A percentile compares a stretch with the other conserved stretches of the same genome.
These are phyloP conservation scores for Chaetomiaceae sp. DNA, from an alignment of 2,329 filamentous ascomycete species.

Conservation along the genomic window DNA sequence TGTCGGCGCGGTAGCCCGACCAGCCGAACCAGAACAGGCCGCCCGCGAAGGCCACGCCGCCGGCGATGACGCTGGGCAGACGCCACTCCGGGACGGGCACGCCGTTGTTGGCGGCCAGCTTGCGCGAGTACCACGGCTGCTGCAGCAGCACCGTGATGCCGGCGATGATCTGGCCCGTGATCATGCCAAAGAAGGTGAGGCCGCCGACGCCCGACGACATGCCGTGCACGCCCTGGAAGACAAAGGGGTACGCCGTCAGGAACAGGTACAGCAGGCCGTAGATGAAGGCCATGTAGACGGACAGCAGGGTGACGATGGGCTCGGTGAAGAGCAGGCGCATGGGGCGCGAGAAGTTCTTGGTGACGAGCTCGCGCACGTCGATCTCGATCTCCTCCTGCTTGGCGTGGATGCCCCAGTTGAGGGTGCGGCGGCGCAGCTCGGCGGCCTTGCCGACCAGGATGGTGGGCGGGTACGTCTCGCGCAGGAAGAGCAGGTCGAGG, in stretches of 20 bases:
- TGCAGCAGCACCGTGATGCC: constrained; percentile 59
- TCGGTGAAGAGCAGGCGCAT: constrained; percentile 62
- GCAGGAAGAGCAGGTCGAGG: constrained; percentile 58
- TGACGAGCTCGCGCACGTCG: constrained; percentile 58
- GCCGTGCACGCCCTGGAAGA: constrained; percentile 69
- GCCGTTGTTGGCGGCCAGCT: constrained; percentile 63
- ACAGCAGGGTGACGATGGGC: constrained; percentile 64
- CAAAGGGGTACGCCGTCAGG: constrained; percentile 77
- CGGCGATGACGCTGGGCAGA: constrained; percentile 57
- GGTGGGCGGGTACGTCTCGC: constrained; percentile 66
- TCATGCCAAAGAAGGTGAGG: constrained; percentile 82
- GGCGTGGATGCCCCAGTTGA: constrained; percentile 67
- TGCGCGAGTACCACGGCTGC: constrained; percentile 64
- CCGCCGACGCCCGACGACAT: constrained; percentile 67
- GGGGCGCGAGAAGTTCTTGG: constrained; percentile 64
- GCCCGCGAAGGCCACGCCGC: constrained; percentile 55
- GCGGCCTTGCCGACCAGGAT: constrained; percentile 59
- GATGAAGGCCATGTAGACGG: constrained; percentile 70
- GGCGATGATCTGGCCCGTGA: constrained; percentile 65
- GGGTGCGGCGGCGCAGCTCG: constrained; percentile 58
- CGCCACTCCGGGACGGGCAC: constrained; percentile 64
- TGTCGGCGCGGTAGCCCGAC: constrained; percentile 54
- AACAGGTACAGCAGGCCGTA: constrained; percentile 80
- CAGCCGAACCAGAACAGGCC: constrained; percentile 78
- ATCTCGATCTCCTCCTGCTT: constrained; percentile 69